Conservation (phyloP, 495 filamentous ascomycete species). For the Monascus purpureus region DNA sequence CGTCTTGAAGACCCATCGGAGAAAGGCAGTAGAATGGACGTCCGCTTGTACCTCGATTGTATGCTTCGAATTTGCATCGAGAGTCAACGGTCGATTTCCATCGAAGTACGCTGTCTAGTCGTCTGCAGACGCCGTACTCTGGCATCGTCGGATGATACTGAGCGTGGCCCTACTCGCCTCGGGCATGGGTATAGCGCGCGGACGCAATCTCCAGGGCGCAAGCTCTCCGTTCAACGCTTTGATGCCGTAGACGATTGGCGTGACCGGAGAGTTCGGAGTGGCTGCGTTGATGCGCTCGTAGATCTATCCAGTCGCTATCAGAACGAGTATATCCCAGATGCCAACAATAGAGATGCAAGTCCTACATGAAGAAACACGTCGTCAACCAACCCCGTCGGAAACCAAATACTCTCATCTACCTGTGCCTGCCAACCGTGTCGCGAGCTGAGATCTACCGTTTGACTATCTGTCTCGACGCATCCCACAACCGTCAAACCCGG, state of each 20-base stretch:
- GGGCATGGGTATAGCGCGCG: slow-evolving; percentile 20
- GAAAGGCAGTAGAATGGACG: slow-evolving; percentile 23
- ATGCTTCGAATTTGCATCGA: slow-evolving; percentile 12
- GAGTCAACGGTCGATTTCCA: slow-evolving; percentile 3
- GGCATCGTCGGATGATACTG: slow-evolving; percentile 9
- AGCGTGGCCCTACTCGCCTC: slow-evolving; percentile 9
- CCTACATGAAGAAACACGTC: slow-evolving; percentile 28
- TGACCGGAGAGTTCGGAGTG: not conserved
- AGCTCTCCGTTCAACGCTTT: slow-evolving; percentile 23
- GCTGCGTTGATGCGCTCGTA: slow-evolving; percentile 18
- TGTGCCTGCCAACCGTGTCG: slow-evolving; percentile 10
- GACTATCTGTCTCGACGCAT: slow-evolving; percentile 7
- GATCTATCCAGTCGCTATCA: too few species aligned
- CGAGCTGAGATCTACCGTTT: slow-evolving; percentile 10
- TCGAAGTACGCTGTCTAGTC: slow-evolving; percentile 10
- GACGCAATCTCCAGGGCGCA: slow-evolving; percentile 18
- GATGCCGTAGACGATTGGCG: slow-evolving; percentile 13
- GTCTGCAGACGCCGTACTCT: slow-evolving; percentile 5
- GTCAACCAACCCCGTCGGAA: slow-evolving; percentile 20
- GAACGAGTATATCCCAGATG: too few species aligned
- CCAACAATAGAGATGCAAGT: too few species aligned
- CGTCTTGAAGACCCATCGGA: slow-evolving; percentile 17
- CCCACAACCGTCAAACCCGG: slow-evolving; percentile 22
- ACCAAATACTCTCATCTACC: slow-evolving; percentile 15
- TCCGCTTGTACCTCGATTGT: slow-evolving; percentile 21